A percentile compares a stretch with the other conserved stretches of the same genome.
These are phyloP conservation scores for Hansfordia pulvinata DNA, from an alignment of 2,329 filamentous ascomycete genomes.

Conservation along the genomic window DNA sequence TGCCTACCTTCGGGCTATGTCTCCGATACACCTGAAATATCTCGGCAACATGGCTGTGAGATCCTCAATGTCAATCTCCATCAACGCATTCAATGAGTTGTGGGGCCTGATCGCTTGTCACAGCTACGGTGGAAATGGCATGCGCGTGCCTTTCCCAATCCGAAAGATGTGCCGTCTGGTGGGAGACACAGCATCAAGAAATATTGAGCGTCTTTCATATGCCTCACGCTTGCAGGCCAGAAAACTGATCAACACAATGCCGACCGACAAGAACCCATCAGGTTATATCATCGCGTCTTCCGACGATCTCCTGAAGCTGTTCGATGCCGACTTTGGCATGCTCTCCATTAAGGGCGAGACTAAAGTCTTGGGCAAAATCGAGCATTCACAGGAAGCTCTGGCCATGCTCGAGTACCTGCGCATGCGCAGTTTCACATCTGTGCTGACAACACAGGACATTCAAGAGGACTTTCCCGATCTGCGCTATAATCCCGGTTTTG, in stretches of 20 bases:
- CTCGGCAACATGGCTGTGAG: conserved; percentile 78
- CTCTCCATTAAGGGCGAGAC: conserved; percentile 80
- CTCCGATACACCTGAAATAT: conserved; percentile 80
- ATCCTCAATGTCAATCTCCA: conserved; percentile 91
- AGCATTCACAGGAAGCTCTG: conserved; percentile 69
- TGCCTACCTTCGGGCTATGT: conserved; percentile 77
- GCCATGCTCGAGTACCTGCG: conserved; percentile 77
- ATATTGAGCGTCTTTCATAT: conserved; percentile 79
- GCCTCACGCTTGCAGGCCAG: conserved; percentile 72
- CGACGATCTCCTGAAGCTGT: conserved; percentile 70
- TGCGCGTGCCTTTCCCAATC: conserved; percentile 86
- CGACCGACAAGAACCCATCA: conserved; percentile 68
- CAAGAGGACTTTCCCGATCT: conserved; percentile 68
- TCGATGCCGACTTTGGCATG: conserved; percentile 77
- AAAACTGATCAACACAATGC: conserved; percentile 76
- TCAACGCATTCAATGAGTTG: conserved; percentile 72
- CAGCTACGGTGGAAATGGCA: conserved; percentile 61
- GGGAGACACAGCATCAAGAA: conserved; percentile 73
- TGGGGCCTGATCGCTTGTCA: conserved; percentile 88
- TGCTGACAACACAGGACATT: conserved; percentile 68
- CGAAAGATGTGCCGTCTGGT: conserved; percentile 84
- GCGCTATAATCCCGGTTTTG: conserved; percentile 66
- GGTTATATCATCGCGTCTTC: conserved; percentile 86
- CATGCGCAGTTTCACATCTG: conserved; percentile 59
- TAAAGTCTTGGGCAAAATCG: conserved; percentile 64